Evolutionary conservation across 257 asterid species (phyloP).

Genomic region (Echites panduratus): DNA sequence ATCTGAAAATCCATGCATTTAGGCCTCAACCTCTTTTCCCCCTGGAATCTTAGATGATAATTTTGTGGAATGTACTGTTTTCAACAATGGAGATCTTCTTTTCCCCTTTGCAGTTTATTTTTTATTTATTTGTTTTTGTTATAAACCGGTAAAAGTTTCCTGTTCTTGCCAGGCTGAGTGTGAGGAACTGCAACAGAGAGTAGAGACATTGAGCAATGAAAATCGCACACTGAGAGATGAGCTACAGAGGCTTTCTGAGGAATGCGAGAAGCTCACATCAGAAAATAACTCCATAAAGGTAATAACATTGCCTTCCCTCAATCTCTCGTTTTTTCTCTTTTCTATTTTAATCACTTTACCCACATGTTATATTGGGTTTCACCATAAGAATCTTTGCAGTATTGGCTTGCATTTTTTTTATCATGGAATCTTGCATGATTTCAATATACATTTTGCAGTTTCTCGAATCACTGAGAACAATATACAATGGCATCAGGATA

Average conservation of each 20-base stretch:
- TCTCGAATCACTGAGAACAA: background rate
- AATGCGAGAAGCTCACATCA: slow-evolving; percentile 68
- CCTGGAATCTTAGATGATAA: background rate
- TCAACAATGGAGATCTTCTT: background rate
- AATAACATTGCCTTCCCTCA: background rate
- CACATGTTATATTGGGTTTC: background rate
- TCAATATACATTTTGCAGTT: background rate
- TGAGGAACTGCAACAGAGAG: slow-evolving; percentile 75
- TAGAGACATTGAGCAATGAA: slow-evolving; percentile 59
- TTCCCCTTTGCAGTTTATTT: too few species aligned
- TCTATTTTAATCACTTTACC: background rate
- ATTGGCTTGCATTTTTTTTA: background rate
- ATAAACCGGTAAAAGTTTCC: background rate
- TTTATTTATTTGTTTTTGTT: background rate
- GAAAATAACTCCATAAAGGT: slow-evolving; percentile 71
- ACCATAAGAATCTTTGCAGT: background rate
- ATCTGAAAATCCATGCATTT: background rate
- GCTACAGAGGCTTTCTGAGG: slow-evolving; percentile 68
- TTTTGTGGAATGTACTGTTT: background rate
- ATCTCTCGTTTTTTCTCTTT: background rate
- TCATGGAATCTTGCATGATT: background rate
- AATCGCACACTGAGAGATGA: slow-evolving; percentile 62
- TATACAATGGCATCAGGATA: too few species aligned
- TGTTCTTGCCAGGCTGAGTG: slow-evolving; percentile 61
- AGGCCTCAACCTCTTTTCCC: background rate